Base-by-base conservation (phyloP, 1,139 yeast species). In the Hyphopichia pseudoburtonii region DNA sequence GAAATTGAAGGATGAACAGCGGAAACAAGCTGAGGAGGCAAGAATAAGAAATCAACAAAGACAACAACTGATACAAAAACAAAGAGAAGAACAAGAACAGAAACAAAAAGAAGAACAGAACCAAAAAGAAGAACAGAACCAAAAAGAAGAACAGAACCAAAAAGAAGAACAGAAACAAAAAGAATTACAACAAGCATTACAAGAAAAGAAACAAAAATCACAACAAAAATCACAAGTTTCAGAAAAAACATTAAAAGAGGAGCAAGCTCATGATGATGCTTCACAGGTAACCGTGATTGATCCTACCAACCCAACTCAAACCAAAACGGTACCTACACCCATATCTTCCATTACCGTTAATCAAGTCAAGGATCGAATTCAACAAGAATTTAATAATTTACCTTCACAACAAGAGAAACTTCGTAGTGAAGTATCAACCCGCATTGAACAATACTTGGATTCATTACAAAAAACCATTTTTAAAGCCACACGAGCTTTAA, bases 401-500 rank as follows among this genome's bases (percentile, higher is more conserved):
- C 73, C 73, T 1, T 62, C 70, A 0, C 64, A 63, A 29, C 46
- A 47, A 28, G 70, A 64, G 36, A 51, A 48, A 22, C 42, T 40
- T 17, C 41, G 54, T 14, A 48, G 47, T 30, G 38, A 48, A 19
- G 15, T 50, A 10, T 44, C 65, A 19, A 62, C 57, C 35, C 70
- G 69, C 51, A 46, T 84, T 28, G 79, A 72, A 26, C 52, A 60
- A 15, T 78, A 78, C 50, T 66, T 85, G 43, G 86, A 81, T 45
- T 77, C 83, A 7, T 56, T 86, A 24, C 89, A 81, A 48, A 79
- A 76, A 18, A 74, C 88, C 1, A 66, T 85, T 2, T 75, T 82
- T 43, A 75, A 82, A 0, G 90, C 92, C 0, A 82, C 94, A 0
- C 70, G 79, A 41, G 78, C 90, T 1, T 65, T 92, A 31, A 94